These are phyloP conservation scores for Pestalotiopsis sp. DNA, from an alignment of 2,329 filamentous ascomycete genomes.

Conservation along the genomic window DNA sequence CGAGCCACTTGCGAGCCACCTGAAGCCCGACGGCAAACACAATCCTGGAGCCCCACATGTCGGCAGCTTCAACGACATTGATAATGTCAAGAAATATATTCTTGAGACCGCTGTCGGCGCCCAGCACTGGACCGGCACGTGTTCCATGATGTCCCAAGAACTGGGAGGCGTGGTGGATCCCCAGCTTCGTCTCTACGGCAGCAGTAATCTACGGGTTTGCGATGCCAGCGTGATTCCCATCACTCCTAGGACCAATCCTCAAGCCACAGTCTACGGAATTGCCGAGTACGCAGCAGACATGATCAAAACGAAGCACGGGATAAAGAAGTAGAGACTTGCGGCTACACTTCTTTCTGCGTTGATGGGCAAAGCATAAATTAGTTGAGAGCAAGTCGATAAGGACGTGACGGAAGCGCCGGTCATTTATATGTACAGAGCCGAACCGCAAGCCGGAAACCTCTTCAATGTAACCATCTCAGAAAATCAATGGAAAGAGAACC, in stretches of 20 bases:
- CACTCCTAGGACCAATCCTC: background rate
- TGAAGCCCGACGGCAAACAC: slow-evolving; percentile 7
- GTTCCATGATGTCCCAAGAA: background rate
- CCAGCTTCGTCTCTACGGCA: background rate
- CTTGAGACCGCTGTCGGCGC: background rate
- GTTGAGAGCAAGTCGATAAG: background rate
- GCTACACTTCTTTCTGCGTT: background rate
- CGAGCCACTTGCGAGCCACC: background rate
- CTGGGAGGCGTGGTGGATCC: background rate
- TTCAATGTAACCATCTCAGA: no score
- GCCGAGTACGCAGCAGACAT: background rate
- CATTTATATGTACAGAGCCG: background rate
- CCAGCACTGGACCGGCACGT: background rate
- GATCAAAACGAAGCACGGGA: background rate
- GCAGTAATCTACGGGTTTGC: background rate
- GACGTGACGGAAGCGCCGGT: background rate
- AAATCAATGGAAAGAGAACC: no score
- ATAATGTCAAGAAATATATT: background rate
- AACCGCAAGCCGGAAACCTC: no score
- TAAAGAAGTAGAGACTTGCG: background rate
- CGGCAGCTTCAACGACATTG: background rate
- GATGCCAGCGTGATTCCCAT: slow-evolving; percentile 1
- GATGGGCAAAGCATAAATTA: background rate
- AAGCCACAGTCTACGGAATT: background rate
- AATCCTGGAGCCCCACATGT: background rate